Conservation (phyloP, 2,329 filamentous ascomycete species). For the Cytospora chrysosperma region DNA sequence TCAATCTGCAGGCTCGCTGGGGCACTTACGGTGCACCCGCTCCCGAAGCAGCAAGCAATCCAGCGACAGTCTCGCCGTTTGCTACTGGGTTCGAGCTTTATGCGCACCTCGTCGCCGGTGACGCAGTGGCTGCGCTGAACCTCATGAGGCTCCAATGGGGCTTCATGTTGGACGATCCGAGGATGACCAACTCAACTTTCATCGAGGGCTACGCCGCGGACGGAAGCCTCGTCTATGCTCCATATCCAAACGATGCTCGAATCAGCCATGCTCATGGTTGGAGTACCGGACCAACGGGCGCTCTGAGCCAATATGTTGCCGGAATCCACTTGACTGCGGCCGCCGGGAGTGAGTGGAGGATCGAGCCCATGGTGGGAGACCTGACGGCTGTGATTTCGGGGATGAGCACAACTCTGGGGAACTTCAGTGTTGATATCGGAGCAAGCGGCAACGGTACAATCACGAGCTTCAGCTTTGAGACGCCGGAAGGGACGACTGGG, state of each 20-base stretch:
- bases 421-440: conserved; percentile 15
- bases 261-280: conserved; percentile 39
- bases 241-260: conserved; percentile 43
- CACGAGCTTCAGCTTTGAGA: conserved; percentile 20
- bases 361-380: conserved; percentile 41
- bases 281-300: conserved; percentile 36
- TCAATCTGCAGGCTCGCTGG: conserved; percentile 26
- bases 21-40: conserved; percentile 26
- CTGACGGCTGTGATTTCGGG: conserved; percentile 29
- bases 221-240: conserved; percentile 48
- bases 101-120: conserved; percentile 31
- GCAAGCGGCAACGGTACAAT: conserved; percentile 18
- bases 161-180: conserved; percentile 54
- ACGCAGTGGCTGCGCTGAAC: conserved; percentile 30
- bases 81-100: conserved; percentile 36
- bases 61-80: conserved; percentile 39
- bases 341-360: conserved; percentile 37
- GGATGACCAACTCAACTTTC: conserved; percentile 53
- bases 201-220: conserved; percentile 49
- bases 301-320: conserved; percentile 40
- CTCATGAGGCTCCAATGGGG: conserved; percentile 38
- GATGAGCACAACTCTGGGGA: conserved; percentile 18
- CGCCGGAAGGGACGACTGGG: conserved; percentile 18
- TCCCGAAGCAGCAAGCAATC: conserved; percentile 30
- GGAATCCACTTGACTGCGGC: conserved; percentile 41